phyloP scores from a whole-genome alignment of 2,329 filamentous ascomycete genomes.

The Cladorrhinum sp. region DNA sequence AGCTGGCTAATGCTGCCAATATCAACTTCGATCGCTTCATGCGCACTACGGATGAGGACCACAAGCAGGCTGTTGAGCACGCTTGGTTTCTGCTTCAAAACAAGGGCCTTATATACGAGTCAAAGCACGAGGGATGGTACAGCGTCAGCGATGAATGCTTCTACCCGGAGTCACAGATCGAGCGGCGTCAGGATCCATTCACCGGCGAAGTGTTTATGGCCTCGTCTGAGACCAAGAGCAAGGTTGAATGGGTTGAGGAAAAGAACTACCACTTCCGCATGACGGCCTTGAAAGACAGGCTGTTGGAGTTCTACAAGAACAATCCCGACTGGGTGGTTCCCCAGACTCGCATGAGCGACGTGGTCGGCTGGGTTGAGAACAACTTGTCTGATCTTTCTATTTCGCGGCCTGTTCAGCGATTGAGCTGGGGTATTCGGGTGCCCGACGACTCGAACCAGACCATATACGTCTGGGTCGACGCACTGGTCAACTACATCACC shows the following conservation, averaged over 20 bases:
- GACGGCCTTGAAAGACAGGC: slow-evolving; percentile 72
- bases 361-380: slow-evolving; percentile 71
- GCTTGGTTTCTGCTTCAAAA: slow-evolving; percentile 83
- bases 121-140: slow-evolving; percentile 92
- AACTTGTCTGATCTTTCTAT: slow-evolving; percentile 85
- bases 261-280: slow-evolving; percentile 93
- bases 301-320: slow-evolving; percentile 74
- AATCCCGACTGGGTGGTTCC: slow-evolving; percentile 80
- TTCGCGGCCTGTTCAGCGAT: slow-evolving; percentile 72
- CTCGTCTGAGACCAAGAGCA: slow-evolving; percentile 81
- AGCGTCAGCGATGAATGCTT: slow-evolving; percentile 96
- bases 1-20: slow-evolving; percentile 65
- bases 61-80: slow-evolving; percentile 80
- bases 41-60: slow-evolving; percentile 80
- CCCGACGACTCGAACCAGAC: slow-evolving; percentile 82
- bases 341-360: slow-evolving; percentile 67
- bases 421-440: slow-evolving; percentile 86
- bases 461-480: slow-evolving; percentile 98
- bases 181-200: slow-evolving; percentile 69
- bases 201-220: slow-evolving; percentile 82
- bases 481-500: slow-evolving; percentile 89
- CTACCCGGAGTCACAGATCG: slow-evolving; percentile 74
- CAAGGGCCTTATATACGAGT: slow-evolving; percentile 74
- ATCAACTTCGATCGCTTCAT: slow-evolving; percentile 85
- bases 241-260: slow-evolving; percentile 93